Conservation (phyloP, 352 stramenopile genomes). For the Phytophthora pistaciae region DNA sequence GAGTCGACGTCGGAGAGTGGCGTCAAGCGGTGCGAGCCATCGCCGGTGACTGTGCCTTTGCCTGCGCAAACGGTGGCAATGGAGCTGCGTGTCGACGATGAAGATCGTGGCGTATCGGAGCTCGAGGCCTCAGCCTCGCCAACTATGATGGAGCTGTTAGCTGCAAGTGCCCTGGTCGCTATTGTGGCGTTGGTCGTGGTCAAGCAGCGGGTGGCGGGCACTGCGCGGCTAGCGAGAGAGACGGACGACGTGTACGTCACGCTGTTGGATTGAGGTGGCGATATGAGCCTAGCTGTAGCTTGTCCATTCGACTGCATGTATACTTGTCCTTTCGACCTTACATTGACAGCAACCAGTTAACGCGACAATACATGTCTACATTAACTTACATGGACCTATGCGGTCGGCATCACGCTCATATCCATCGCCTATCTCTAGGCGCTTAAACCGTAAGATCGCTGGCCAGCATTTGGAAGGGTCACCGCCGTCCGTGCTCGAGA, state of each 20-base stretch:
- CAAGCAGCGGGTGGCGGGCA: not conserved
- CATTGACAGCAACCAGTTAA: not conserved
- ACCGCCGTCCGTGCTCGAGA: not conserved
- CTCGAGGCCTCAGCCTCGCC: not conserved
- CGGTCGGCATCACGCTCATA: no score
- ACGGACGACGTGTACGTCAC: conserved; percentile 2
- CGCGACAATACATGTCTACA: not conserved
- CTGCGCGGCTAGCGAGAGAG: not conserved
- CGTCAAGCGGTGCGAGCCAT: conserved; percentile 16
- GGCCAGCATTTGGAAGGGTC: not conserved
- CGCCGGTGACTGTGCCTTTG: not conserved
- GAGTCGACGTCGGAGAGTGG: conserved; percentile 2
- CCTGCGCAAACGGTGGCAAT: not conserved
- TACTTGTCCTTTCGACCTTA: not conserved
- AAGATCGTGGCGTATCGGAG: not conserved
- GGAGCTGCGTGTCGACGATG: conserved; percentile 5
- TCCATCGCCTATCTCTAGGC: no score
- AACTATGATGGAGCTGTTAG: conserved; percentile 8
- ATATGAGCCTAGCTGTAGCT: no score
- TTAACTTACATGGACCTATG: not conserved
- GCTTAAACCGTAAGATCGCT: not conserved
- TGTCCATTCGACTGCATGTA: no score
- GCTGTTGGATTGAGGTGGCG: not conserved
- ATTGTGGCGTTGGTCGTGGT: conserved; percentile 14
- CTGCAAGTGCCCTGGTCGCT: conserved; percentile 12